Evolutionary conservation across 495 filamentous ascomycete genomes (phyloP).

Genomic region (Penicillium cosmopolitanum): DNA sequence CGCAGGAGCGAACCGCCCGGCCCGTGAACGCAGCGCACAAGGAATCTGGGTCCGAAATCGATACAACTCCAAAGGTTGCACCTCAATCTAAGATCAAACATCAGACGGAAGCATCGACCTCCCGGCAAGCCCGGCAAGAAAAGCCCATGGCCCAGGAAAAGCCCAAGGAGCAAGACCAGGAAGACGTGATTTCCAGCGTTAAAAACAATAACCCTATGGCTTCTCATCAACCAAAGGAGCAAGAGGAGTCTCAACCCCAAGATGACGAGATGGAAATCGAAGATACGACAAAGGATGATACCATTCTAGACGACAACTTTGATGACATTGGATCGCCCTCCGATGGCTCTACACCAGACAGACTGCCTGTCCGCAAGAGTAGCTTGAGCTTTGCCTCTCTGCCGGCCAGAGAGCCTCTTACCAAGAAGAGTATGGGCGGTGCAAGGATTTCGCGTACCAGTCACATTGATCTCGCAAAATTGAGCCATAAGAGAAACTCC

Average conservation of each 20-base stretch:
- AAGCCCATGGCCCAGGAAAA: slow-evolving; percentile 11
- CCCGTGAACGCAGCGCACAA: slow-evolving; percentile 14
- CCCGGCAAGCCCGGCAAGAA: slow-evolving; percentile 19
- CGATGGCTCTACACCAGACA: slow-evolving; percentile 63
- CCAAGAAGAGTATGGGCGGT: slow-evolving; percentile 79
- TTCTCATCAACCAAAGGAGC: slow-evolving; percentile 14
- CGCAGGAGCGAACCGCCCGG: slow-evolving; percentile 15
- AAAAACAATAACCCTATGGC: slow-evolving; percentile 28
- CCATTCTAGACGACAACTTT: slow-evolving; percentile 52
- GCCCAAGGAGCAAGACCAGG: slow-evolving; percentile 1
- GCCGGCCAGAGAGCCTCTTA: slow-evolving; percentile 85
- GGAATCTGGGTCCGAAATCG: slow-evolving; percentile 20
- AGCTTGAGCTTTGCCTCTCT: slow-evolving; percentile 91
- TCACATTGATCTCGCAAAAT: slow-evolving; percentile 70
- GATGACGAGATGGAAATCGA: slow-evolving; percentile 31
- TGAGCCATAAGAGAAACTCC: slow-evolving; percentile 37
- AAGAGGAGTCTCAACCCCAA: slow-evolving; percentile 21
- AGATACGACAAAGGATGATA: slow-evolving; percentile 48
- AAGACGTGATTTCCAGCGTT: slow-evolving; percentile 4
- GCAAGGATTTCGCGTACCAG: slow-evolving; percentile 74
- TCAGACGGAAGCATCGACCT: neutral
- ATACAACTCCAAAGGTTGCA: slow-evolving; percentile 21
- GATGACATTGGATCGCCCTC: slow-evolving; percentile 64
- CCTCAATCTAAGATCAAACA: slow-evolving; percentile 7
- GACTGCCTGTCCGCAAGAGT: slow-evolving; percentile 79